phyloP scores from a whole-genome alignment of 306 rosid species.

The Trifolium fragiferum region DNA sequence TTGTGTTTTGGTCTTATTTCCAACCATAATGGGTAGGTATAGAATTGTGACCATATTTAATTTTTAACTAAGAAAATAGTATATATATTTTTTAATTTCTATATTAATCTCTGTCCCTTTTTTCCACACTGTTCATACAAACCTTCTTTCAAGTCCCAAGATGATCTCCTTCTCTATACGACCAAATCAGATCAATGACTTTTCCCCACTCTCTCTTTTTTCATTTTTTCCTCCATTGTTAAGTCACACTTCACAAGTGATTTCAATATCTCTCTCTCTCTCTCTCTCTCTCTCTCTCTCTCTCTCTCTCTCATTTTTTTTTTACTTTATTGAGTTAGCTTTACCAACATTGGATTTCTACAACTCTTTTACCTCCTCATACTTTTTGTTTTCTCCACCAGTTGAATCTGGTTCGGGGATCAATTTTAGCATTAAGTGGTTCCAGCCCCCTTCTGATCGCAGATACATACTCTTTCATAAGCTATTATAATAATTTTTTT shows the following conservation, averaged over 20 bases:
- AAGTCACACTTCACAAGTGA: conserved; percentile 73
- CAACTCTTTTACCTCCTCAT: conserved; percentile 27
- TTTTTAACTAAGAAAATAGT: background rate
- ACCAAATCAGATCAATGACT: conserved; percentile 37
- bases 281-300: conserved; percentile 38
- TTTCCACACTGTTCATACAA: conserved; percentile 13
- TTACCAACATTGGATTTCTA: conserved; percentile 62
- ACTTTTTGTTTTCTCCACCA: no score
- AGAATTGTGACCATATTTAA: conserved; percentile 7
- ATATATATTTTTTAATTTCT: background rate
- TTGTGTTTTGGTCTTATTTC: conserved; percentile 47
- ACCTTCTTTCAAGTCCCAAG: conserved; percentile 75
- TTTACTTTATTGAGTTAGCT: conserved; percentile 54
- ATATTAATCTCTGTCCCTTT: background rate
- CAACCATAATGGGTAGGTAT: conserved; percentile 36
- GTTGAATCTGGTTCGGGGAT: no score
- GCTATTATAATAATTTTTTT: background rate
- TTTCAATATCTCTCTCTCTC: conserved; percentile 58
- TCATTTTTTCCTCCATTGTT: conserved; percentile 53
- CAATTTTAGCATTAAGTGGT: no score
- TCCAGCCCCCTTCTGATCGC: no score
- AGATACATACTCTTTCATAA: conserved; percentile 46
- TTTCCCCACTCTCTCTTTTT: conserved; percentile 43
- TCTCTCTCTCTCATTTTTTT: conserved; percentile 50
- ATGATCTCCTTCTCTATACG: conserved; percentile 27